Conservation (phyloP, 495 filamentous ascomycete genomes). For the Aspergillus taichungensis region DNA sequence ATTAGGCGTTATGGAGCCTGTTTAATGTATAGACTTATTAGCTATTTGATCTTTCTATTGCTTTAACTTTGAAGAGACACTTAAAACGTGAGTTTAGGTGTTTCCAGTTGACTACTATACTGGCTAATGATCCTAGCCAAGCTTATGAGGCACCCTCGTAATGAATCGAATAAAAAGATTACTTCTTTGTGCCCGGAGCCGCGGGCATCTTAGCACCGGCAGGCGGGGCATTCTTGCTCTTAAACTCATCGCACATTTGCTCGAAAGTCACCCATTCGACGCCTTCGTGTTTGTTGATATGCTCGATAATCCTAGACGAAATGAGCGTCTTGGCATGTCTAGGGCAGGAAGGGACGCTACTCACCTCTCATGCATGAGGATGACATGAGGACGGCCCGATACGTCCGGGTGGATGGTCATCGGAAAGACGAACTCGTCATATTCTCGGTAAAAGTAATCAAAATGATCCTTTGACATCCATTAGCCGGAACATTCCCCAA, state of each 20-base stretch:
- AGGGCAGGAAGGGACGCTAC: slow-evolving; percentile 1
- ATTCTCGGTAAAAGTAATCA: slow-evolving; percentile 62
- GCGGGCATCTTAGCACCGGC: slow-evolving; percentile 62
- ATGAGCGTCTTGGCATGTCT: neutral
- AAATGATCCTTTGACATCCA: slow-evolving; percentile 44
- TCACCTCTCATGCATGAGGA: slow-evolving; percentile 55
- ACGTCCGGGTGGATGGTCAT: slow-evolving; percentile 67
- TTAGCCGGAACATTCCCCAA: too few species aligned
- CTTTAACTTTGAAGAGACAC: neutral
- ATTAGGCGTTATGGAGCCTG: slow-evolving; percentile 10
- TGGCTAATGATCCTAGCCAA: neutral
- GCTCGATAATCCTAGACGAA: slow-evolving; percentile 49
- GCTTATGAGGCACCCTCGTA: neutral
- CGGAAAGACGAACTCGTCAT: slow-evolving; percentile 62
- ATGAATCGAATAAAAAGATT: neutral
- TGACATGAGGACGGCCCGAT: slow-evolving; percentile 54
- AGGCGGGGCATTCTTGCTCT: slow-evolving; percentile 57
- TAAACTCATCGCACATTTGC: slow-evolving; percentile 60
- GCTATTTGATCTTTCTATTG: neutral
- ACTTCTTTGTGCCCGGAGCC: slow-evolving; percentile 6
- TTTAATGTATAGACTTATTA: neutral
- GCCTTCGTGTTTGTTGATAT: slow-evolving; percentile 65
- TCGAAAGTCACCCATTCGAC: slow-evolving; percentile 70
- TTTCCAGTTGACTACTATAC: neutral
- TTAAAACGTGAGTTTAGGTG: too few species aligned